Evolutionary conservation across 2,329 filamentous ascomycete species (phyloP).

Genomic region (Dothidotthia symphoricarpi): DNA sequence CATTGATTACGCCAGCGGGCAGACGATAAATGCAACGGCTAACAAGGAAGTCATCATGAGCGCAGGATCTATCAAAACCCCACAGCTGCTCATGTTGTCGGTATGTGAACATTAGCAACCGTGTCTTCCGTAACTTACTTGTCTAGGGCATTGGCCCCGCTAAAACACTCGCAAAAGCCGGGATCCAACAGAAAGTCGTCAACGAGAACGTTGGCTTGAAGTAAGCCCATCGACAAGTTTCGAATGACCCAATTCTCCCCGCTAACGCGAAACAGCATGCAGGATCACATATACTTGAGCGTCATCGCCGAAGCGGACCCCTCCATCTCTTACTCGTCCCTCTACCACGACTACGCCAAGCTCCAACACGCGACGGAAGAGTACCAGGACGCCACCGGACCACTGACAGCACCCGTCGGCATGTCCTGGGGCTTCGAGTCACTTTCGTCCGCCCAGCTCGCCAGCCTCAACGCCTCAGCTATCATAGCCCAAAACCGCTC

Average conservation of each 20-base stretch:
- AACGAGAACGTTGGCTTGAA: slow-evolving; percentile 37
- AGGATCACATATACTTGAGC: slow-evolving; percentile 27
- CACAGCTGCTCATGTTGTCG: slow-evolving; percentile 43
- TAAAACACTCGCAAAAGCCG: slow-evolving; percentile 18
- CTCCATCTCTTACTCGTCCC: slow-evolving; percentile 26
- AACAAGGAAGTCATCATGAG: slow-evolving; percentile 29
- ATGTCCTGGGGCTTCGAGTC: slow-evolving; percentile 35
- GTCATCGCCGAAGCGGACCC: slow-evolving; percentile 29
- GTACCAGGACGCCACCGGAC: slow-evolving; percentile 30
- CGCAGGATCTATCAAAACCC: slow-evolving; percentile 37
- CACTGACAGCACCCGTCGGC: slow-evolving; percentile 32
- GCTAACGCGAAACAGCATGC: slow-evolving; percentile 4
- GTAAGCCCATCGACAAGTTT: background rate
- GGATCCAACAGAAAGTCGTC: slow-evolving; percentile 22
- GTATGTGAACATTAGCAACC: slow-evolving; percentile 34
- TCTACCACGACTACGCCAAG: slow-evolving; percentile 24
- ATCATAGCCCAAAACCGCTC: slow-evolving; percentile 16
- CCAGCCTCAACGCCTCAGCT: slow-evolving; percentile 19
- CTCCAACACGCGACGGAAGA: slow-evolving; percentile 26
- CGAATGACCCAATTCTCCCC: too few relatives aligned
- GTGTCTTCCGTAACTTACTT: slow-evolving; percentile 24
- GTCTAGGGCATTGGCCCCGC: slow-evolving; percentile 38
- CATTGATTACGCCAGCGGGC: slow-evolving; percentile 25
- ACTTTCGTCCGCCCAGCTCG: slow-evolving; percentile 15
- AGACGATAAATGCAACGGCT: slow-evolving; percentile 29